Evolutionary conservation across 495 filamentous ascomycete species (phyloP).

Genomic region (Cudoniella acicularis): DNA sequence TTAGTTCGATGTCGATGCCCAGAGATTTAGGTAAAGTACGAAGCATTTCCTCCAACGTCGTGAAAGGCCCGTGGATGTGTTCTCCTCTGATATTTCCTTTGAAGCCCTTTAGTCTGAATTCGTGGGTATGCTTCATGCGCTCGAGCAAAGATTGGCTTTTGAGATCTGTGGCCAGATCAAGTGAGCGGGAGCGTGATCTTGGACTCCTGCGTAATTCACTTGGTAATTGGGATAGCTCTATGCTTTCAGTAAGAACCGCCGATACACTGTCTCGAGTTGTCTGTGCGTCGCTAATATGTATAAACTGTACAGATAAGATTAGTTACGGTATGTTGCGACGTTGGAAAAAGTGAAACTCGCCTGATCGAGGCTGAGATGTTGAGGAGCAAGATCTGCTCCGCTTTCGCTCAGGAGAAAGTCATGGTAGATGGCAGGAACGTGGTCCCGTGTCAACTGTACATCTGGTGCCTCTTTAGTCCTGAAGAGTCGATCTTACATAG

Average conservation of each 20-base stretch:
- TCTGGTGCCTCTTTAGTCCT: conserved; percentile 25
- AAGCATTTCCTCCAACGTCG: conserved; percentile 36
- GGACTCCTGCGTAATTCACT: neutral
- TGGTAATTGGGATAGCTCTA: neutral
- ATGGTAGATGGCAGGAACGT: conserved; percentile 37
- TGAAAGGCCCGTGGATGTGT: conserved; percentile 34
- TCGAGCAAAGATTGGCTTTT: neutral
- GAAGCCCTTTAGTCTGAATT: conserved; percentile 30
- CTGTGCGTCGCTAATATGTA: conserved; percentile 28
- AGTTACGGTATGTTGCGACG: conserved; percentile 1
- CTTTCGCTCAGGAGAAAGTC: conserved; percentile 38
- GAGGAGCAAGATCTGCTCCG: conserved; percentile 35
- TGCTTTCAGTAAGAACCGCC: neutral
- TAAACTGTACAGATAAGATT: conserved; percentile 19
- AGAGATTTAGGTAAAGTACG: conserved; percentile 28
- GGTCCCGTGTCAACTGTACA: conserved; percentile 40
- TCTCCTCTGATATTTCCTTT: conserved; percentile 36
- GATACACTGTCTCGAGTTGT: conserved; percentile 34
- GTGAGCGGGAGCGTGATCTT: neutral
- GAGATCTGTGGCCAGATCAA: neutral
- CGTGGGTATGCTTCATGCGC: conserved; percentile 35
- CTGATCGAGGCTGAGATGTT: conserved; percentile 34
- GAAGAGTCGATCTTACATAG: neutral
- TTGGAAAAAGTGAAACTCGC: conserved; percentile 24
- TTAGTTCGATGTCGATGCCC: conserved; percentile 39